Conservation (phyloP, 306 rosid species). For the Vigna trinervia region DNA sequence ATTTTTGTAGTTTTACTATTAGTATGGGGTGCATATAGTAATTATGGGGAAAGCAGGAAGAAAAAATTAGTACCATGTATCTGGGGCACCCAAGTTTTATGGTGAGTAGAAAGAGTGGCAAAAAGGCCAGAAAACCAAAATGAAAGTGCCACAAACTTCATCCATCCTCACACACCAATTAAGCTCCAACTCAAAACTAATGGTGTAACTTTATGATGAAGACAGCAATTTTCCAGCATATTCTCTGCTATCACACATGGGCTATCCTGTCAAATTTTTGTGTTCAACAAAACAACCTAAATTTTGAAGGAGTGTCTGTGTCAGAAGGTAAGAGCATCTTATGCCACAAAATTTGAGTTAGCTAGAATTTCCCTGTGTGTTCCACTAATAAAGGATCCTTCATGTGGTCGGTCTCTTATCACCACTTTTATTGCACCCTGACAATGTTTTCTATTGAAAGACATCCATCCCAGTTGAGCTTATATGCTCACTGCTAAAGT, state of each 20-base stretch:
- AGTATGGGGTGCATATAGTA: no score
- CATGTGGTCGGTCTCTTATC: constrained; percentile 32
- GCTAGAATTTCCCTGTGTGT: constrained; percentile 2
- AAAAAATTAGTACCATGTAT: neutral
- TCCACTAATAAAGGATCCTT: constrained; percentile 38
- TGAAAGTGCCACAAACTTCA: no score
- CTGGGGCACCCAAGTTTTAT: neutral
- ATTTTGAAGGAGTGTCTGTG: neutral
- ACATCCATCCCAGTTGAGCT: constrained; percentile 34
- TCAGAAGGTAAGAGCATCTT: constrained; percentile 11
- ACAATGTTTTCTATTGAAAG: constrained; percentile 22
- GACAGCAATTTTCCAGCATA: constrained; percentile 18
- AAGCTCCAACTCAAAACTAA: neutral
- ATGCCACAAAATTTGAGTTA: constrained; percentile 19
- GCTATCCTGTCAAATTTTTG: neutral
- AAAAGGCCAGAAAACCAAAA: neutral
- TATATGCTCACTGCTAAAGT: constrained; percentile 15
- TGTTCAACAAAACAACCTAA: neutral
- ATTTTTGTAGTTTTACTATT: no score
- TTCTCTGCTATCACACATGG: constrained; percentile 20
- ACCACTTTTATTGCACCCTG: constrained; percentile 24
- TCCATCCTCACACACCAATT: neutral
- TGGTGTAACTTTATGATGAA: neutral
- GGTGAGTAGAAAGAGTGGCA: neutral
- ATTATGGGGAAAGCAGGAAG: no score